Base-by-base conservation (phyloP, 2,329 filamentous ascomycete species). In the Amauroascus verrucosus region DNA sequence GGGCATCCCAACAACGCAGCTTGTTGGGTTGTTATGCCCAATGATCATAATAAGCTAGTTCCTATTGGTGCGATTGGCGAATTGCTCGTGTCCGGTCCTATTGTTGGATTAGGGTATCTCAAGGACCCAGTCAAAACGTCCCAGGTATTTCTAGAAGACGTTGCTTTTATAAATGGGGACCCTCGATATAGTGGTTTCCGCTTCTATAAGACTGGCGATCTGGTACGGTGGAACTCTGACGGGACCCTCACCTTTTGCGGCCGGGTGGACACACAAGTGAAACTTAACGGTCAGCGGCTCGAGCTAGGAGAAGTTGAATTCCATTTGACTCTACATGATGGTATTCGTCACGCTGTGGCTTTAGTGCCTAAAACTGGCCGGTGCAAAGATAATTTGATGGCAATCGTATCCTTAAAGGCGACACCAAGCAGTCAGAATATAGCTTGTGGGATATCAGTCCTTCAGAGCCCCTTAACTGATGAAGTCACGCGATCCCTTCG, bases 41-140 rank as follows among this genome's bases (percentile, higher is more conserved):
- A 48, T 5, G 69, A 63, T 24, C 18, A 54, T 8, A 24, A 57
- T 41, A 52, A 41, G 11, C 51, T 62, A n/a, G 51, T 56, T 8
- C 57, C 61, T 1, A 48, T 65, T 54, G 60, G 62, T 16, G 57
- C 56, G 14, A 56, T 61, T 8, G 62, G 62, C 14, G 62, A 64
- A 24, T 58, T 72, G 0, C 55, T 67, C 4, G 54, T 72, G 3
- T 62, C 66, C 48, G 69, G 69, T 9, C 67, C 62, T 4, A 57
- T 62, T 6, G 56, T 72, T 1, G 67, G 62, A 5, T 57, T 59
- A 6, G 70, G 62, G 3, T 74, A 74, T 55, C 56, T 72, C 1
- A 63, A 67, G 24, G 60, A 66, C 28, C 59, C 61, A 16, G 58
- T 61, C 2, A 62, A 63, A 45, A 72, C 66, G 48, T 53, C 43